phyloP scores from a whole-genome alignment of 768 basidiomycete genomes.

The Hemileccinum rubropunctum region DNA sequence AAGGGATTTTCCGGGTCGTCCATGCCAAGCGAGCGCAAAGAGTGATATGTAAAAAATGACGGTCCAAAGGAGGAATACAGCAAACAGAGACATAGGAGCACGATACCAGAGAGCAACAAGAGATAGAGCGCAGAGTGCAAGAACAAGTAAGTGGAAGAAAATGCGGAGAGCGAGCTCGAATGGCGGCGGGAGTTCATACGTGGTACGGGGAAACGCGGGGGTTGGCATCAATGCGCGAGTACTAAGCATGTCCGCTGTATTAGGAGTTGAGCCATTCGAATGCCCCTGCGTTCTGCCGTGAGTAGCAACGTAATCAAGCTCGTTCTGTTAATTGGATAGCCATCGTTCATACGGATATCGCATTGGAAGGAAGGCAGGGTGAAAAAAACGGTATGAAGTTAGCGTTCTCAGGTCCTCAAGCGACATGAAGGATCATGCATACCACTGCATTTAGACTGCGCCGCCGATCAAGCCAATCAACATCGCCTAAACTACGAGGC shows the following conservation, averaged over 20 bases:
- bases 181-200: conserved; percentile 34
- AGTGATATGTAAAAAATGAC: conserved; percentile 55
- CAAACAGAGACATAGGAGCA: conserved; percentile 55
- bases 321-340: conserved; percentile 47
- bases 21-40: conserved; percentile 54
- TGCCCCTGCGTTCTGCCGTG: conserved; percentile 45
- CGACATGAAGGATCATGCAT: conserved; percentile 30
- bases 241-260: conserved; percentile 49
- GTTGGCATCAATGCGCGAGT: conserved; percentile 37
- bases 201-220: conserved; percentile 21
- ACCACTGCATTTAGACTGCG: conserved; percentile 72
- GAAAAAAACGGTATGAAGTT: conserved; percentile 14
- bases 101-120: conserved; percentile 58
- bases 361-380: conserved; percentile 1
- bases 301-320: conserved; percentile 66
- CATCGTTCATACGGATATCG: conserved; percentile 3
- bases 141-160: conserved; percentile 54
- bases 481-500: conserved; percentile 60
- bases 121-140: conserved; percentile 56
- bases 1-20: conserved; percentile 55
- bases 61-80: conserved; percentile 62
- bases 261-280: conserved; percentile 45
- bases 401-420: conserved; percentile 17
- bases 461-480: conserved; percentile 76
- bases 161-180: conserved; percentile 44